phyloP scores from a whole-genome alignment of 2,329 filamentous ascomycete genomes.

The Furcasterigmium furcatum region DNA sequence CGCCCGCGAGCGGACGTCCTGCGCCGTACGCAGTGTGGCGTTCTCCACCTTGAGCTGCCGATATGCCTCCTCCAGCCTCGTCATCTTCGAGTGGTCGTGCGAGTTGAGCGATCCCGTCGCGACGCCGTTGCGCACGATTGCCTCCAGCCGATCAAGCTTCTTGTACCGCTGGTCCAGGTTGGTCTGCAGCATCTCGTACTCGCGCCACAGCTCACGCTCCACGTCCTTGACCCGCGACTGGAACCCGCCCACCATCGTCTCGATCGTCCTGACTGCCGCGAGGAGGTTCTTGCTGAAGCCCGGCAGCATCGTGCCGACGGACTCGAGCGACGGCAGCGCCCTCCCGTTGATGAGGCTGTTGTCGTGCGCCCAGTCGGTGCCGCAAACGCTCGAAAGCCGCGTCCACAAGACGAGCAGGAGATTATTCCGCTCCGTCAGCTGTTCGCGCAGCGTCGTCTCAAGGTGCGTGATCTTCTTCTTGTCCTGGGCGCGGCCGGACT shows the following conservation, averaged over 20 bases:
- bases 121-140: constrained; percentile 66
- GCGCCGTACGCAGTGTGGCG: constrained; percentile 64
- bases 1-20: constrained; percentile 53
- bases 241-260: constrained; percentile 75
- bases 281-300: constrained; percentile 90
- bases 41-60: constrained; percentile 63
- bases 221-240: constrained; percentile 75
- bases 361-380: constrained; percentile 85
- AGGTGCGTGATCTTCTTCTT: constrained; percentile 72
- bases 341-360: constrained; percentile 88
- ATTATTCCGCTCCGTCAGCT: constrained; percentile 85
- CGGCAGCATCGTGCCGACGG: constrained; percentile 79
- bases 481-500: constrained; percentile 74
- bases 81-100: constrained; percentile 42
- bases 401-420: constrained; percentile 90
- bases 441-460: constrained; percentile 80
- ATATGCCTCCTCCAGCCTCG: constrained; percentile 58
- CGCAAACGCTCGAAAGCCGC: constrained; percentile 78
- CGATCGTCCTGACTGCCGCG: constrained; percentile 81
- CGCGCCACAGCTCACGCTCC: constrained; percentile 87
- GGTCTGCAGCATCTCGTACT: constrained; percentile 83
- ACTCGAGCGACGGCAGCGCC: constrained; percentile 76
- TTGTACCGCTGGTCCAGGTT: constrained; percentile 77
- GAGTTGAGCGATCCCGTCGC: constrained; percentile 43
- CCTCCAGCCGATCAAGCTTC: constrained; percentile 84